Evolutionary conservation across 2,329 filamentous ascomycete genomes (phyloP).

Genomic region (Pyrenochaeta sp.): DNA sequence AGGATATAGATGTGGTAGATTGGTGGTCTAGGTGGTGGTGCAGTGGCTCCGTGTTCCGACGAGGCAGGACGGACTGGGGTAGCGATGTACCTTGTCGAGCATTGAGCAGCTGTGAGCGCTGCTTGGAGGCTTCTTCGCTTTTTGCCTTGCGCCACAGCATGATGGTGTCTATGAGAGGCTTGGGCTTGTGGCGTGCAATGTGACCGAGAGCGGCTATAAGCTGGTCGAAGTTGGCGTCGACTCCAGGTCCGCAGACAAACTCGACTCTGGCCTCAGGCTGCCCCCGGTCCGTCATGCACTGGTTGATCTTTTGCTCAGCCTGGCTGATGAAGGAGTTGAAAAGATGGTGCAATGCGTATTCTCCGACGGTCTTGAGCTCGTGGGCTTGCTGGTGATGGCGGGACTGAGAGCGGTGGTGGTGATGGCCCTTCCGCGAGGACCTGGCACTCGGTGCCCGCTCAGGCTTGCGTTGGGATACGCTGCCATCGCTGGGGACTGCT

Average conservation of each 20-base stretch:
- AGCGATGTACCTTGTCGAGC: constrained; percentile 39
- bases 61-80: constrained; percentile 38
- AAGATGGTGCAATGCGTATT: constrained; percentile 95
- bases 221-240: constrained; percentile 90
- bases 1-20: constrained; percentile 32
- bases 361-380: constrained; percentile 91
- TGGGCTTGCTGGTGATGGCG: constrained; percentile 70
- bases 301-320: constrained; percentile 94
- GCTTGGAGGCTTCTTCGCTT: constrained; percentile 76
- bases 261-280: constrained; percentile 87
- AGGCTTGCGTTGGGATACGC: constrained; percentile 43
- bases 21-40: constrained; percentile 37
- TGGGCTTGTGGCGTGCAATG: constrained; percentile 92
- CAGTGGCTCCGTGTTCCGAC: constrained; percentile 48
- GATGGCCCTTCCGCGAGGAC: constrained; percentile 76
- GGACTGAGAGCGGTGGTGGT: constrained; percentile 77
- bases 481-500: constrained; percentile 22
- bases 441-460: constrained; percentile 63
- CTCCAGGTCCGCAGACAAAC: constrained; percentile 86
- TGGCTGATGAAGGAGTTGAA: constrained; percentile 98
- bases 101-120: constrained; percentile 42
- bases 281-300: constrained; percentile 81
- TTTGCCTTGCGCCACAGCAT: constrained; percentile 99
- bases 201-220: constrained; percentile 92
- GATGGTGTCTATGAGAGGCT: constrained; percentile 93